Conservation (phyloP, 352 stramenopile species). For the Phytophthora hibernalis region DNA sequence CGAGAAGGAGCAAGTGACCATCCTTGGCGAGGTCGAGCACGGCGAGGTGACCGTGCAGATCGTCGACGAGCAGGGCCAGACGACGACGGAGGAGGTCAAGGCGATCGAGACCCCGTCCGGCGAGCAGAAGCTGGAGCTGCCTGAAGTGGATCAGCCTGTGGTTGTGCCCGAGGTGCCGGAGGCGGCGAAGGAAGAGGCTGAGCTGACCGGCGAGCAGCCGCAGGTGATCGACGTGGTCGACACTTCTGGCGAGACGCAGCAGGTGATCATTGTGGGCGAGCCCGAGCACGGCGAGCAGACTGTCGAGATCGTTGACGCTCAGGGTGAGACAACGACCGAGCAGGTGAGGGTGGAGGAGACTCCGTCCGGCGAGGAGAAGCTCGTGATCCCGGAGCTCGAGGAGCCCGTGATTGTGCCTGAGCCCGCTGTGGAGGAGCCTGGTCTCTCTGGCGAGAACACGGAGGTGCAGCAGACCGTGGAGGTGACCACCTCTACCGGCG, state of each 20-base stretch:
- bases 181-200: slow-evolving; percentile 40
- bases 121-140: slow-evolving; percentile 10
- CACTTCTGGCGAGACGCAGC: slow-evolving; percentile 3
- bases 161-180: slow-evolving; percentile 10
- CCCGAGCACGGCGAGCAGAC: slow-evolving; percentile 17
- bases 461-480: neutral
- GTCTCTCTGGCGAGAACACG: neutral
- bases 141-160: slow-evolving; percentile 11
- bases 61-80: neutral
- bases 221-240: slow-evolving; percentile 23
- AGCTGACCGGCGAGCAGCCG: neutral
- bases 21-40: neutral
- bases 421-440: neutral
- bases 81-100: neutral
- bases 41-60: slow-evolving; percentile 6
- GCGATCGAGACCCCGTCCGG: slow-evolving; percentile 7
- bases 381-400: neutral
- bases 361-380: neutral
- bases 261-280: slow-evolving; percentile 15
- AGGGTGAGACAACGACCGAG: neutral
- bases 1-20: slow-evolving; percentile 11
- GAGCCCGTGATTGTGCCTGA: neutral
- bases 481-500: neutral
- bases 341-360: neutral
- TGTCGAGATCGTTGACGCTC: slow-evolving; percentile 11